Conservation (phyloP, 2,329 filamentous ascomycete genomes). For the Penicillium sp. region DNA sequence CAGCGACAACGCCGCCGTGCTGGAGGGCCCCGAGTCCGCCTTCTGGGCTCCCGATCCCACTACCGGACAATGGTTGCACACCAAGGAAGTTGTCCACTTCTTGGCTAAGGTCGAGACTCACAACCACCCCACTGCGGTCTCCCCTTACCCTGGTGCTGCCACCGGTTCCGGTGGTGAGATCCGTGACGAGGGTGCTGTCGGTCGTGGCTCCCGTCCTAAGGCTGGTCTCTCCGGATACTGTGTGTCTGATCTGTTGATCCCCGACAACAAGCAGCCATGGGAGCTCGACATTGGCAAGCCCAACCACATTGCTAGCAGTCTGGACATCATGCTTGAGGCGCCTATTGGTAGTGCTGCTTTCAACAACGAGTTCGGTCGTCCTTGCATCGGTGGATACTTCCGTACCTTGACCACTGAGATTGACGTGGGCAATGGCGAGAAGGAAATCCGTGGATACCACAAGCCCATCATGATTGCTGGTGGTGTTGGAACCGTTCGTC, state of each 20-base stretch:
- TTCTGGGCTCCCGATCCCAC: slow-evolving; percentile 87
- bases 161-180: slow-evolving; percentile 96
- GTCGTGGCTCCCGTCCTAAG: slow-evolving; percentile 88
- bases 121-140: slow-evolving; percentile 96
- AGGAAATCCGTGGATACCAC: slow-evolving; percentile 86
- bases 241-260: slow-evolving; percentile 91
- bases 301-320: slow-evolving; percentile 84
- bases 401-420: slow-evolving; percentile 78
- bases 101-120: slow-evolving; percentile 96
- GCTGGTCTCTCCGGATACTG: slow-evolving; percentile 90
- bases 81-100: slow-evolving; percentile 82
- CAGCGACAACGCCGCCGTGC: slow-evolving; percentile 95
- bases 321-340: slow-evolving; percentile 97
- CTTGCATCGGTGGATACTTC: slow-evolving; percentile 87
- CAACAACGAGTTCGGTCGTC: slow-evolving; percentile 97
- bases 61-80: slow-evolving; percentile 84
- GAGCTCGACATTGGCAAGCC: slow-evolving; percentile 89
- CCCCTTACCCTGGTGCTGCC: slow-evolving; percentile 87
- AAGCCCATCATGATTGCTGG: slow-evolving; percentile 99
- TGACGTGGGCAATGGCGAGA: slow-evolving; percentile 59
- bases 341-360: slow-evolving; percentile 93
- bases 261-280: slow-evolving; percentile 81
- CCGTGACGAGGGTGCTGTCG: slow-evolving; percentile 91
- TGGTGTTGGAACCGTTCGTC: slow-evolving; percentile 87
- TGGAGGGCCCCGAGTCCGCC: slow-evolving; percentile 69